A percentile compares a stretch with the other conserved stretches of the same genome.
These are phyloP conservation scores for Panicum miliaceum DNA, from an alignment of 176 grass and related monocot genomes.

Conservation along the genomic window DNA sequence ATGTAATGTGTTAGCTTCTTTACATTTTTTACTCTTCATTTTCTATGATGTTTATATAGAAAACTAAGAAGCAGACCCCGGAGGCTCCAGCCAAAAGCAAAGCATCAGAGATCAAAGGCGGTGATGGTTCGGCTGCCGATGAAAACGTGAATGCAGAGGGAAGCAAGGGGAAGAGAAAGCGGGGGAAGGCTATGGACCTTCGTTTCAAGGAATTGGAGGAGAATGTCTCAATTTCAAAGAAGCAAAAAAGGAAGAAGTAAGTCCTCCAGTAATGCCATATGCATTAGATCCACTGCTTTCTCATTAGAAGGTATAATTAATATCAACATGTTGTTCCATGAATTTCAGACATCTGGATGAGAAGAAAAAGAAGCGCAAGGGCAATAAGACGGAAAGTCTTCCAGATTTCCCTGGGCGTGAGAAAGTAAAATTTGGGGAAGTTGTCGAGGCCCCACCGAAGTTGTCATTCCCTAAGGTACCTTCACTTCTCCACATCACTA, in stretches of 20 bases:
- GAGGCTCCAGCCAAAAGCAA: constrained; percentile 13
- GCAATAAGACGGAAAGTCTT: constrained; percentile 48
- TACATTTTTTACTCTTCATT: neutral
- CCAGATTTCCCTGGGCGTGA: constrained; percentile 70
- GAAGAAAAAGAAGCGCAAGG: constrained; percentile 93
- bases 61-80: constrained; percentile 34
- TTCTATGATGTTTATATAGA: constrained; percentile 14
- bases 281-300: neutral
- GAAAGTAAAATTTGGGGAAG: constrained; percentile 86
- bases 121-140: neutral
- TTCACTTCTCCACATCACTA: constrained; percentile 6
- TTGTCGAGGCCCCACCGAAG: constrained; percentile 89
- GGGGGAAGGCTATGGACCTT: constrained; percentile 62
- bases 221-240: constrained; percentile 52
- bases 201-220: constrained; percentile 78
- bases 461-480: constrained; percentile 78
- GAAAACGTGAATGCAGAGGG: constrained; percentile 7
- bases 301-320: neutral
- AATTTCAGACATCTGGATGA: constrained; percentile 72
- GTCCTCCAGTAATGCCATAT: constrained; percentile 11
- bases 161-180: constrained; percentile 55
- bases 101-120: constrained; percentile 1
- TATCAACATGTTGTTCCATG: neutral
- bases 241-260: constrained; percentile 90
- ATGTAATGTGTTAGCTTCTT: neutral